Percentiles rank a stretch among this genome's conserved stretches.
Conservation (phyloP, 2,329 filamentous ascomycete genomes). For the Aspergillus pseudoterreus region DNA sequence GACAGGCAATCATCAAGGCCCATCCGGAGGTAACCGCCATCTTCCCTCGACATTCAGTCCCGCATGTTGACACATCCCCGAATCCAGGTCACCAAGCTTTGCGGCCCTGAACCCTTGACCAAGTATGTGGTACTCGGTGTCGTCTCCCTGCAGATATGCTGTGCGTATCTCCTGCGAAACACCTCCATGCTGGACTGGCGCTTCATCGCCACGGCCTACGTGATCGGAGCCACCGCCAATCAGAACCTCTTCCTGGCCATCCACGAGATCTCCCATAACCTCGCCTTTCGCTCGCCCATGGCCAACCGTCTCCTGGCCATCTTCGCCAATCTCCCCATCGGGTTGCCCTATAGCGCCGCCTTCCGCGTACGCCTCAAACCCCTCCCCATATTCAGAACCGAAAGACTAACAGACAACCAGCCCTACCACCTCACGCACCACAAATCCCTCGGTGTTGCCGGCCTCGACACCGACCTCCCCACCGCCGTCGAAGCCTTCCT, state of each 20-base stretch:
- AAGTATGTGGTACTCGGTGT: conserved; percentile 88
- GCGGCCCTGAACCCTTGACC: conserved; percentile 90
- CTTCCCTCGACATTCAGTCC: conserved; percentile 2
- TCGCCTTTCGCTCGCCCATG: conserved; percentile 78
- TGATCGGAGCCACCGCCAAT: conserved; percentile 91
- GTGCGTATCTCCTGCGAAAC: conserved; percentile 72
- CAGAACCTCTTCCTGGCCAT: conserved; percentile 98
- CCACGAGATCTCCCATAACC: conserved; percentile 97
- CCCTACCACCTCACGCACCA: conserved; percentile 98
- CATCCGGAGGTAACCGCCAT: conserved; percentile 72
- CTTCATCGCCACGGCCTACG: conserved; percentile 83
- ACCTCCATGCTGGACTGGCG: conserved; percentile 76
- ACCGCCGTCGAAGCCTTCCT: conserved; percentile 88
- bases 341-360: conserved; percentile 89
- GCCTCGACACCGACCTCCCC: conserved; percentile 91
- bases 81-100: conserved; percentile 84
- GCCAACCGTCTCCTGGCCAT: conserved; percentile 86
- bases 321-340: conserved; percentile 92
- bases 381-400: not conserved
- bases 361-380: conserved; percentile 64
- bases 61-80: conserved; percentile 10
- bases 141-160: conserved; percentile 73
- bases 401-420: conserved; percentile 34
- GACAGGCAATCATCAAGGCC: conserved; percentile 94
- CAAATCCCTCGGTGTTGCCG: conserved; percentile 95